phyloP scores from a whole-genome alignment of 2,329 filamentous ascomycete species.

The Aspergillus ochraceoroseus region DNA sequence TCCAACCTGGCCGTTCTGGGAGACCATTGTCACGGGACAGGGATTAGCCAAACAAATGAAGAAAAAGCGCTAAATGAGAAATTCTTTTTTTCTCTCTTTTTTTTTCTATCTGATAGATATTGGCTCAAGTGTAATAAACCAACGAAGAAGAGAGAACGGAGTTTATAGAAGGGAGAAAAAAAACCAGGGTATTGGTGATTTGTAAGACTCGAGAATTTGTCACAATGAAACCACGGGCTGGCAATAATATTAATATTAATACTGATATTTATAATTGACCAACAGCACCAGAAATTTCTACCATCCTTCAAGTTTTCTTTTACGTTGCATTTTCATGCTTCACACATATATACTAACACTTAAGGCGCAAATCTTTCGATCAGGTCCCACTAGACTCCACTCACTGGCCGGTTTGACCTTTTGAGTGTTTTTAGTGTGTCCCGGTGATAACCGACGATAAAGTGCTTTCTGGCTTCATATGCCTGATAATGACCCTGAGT shows the following conservation, averaged over 20 bases:
- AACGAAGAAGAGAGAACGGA: no score
- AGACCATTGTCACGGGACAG: slow-evolving; percentile 20
- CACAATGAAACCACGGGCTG: no score
- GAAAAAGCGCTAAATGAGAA: not conserved
- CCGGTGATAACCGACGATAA: slow-evolving; percentile 8
- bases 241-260: no score
- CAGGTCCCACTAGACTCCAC: slow-evolving; percentile 9
- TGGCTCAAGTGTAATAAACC: no score
- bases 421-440: not conserved
- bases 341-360: no score
- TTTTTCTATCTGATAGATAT: not conserved
- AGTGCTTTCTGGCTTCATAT: no score
- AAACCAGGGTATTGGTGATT: no score
- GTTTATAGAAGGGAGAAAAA: no score
- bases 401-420: not conserved
- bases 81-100: not conserved
- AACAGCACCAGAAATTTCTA: slow-evolving; percentile 11
- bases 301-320: slow-evolving; percentile 23
- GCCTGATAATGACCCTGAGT: no score
- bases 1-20: slow-evolving; percentile 24
- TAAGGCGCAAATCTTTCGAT: no score
- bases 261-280: slow-evolving; percentile 8
- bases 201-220: no score
- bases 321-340: slow-evolving; percentile 25
- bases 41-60: slow-evolving; percentile 12